Base-by-base conservation (phyloP, 2,329 filamentous ascomycete species). In the Pseudovirgaria hyperparasitica region DNA sequence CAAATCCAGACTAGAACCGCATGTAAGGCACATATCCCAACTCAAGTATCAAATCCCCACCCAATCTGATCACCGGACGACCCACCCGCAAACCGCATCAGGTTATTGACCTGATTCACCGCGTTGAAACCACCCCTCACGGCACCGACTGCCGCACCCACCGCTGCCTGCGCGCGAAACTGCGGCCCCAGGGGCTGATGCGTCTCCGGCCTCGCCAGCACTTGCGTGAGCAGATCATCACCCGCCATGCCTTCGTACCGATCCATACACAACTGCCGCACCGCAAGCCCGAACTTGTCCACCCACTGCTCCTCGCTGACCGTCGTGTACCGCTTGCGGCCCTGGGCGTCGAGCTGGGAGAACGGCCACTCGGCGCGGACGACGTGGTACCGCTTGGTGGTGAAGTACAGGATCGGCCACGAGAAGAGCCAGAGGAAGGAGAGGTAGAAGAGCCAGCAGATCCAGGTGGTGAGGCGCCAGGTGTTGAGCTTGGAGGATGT, bases 401-500 rank as follows among this genome's bases (percentile, higher is more conserved):
- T 54, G 45, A 82, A 64, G 52, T 70, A 75, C 9, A 85, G 60
- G 30, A 69, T 66, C 0, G 79, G 79, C 79, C 79, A 85, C 3
- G 68, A 59, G 38, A 85, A 60, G 30, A 85, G 42, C 64, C 78
- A 78, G 9, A 79, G 50, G 33, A 82, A 70, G 0, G 72, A 72
- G 5, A 80, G 47, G 44, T 70, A 72, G 54, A 75, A 81, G 7
- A 81, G 23, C 60, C 70, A 69, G 22, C 65, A 57, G 23, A 82
- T 58, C 72, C 73, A 82, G 5, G 46, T 48, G 1, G 63, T 74
- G 23, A 73, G 56, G 1, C 80, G 70, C 69, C 75, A 79, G 16
- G 60, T 52, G 43, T 82, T 84, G 33, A 72, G 57, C 26, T 55
- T 60, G 38, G 67, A 70, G 4, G 67, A 60, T 28, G 70, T 79